A percentile compares a stretch with the other conserved stretches of the same genome.
These are phyloP conservation scores for Schwanniomyces pseudopolymorphus DNA, from an alignment of 805 yeast genomes.

Conservation along the genomic window DNA sequence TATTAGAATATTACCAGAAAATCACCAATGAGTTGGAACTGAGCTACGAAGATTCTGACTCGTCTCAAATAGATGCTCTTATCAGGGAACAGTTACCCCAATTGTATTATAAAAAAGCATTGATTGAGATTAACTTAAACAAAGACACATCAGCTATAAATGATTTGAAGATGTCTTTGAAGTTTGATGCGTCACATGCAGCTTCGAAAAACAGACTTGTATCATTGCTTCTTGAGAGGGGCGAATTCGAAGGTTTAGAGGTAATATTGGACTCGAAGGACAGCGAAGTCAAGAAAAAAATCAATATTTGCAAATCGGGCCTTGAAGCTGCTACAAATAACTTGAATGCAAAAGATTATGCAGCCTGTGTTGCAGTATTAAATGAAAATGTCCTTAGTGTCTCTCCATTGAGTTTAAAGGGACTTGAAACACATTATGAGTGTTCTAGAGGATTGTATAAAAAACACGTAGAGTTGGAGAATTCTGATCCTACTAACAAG, in stretches of 20 bases:
- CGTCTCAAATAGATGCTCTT: not conserved
- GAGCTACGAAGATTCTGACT: not conserved
- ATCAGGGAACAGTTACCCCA: slow-evolving; percentile 32
- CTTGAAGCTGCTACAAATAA: slow-evolving; percentile 9
- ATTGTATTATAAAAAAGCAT: slow-evolving; percentile 58
- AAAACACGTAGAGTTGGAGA: slow-evolving; percentile 2
- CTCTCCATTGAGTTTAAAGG: slow-evolving; percentile 44
- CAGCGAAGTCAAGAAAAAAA: slow-evolving; percentile 11
- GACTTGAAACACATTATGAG: slow-evolving; percentile 31
- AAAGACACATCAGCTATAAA: slow-evolving; percentile 52
- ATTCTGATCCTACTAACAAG: slow-evolving; percentile 9
- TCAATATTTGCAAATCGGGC: slow-evolving; percentile 17
- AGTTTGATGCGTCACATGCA: slow-evolving; percentile 36
- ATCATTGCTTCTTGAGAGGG: slow-evolving; percentile 53
- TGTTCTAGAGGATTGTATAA: slow-evolving; percentile 18
- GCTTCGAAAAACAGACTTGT: slow-evolving; percentile 52
- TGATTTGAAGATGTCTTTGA: slow-evolving; percentile 50
- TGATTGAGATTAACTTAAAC: slow-evolving; percentile 57
- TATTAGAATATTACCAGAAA: slow-evolving; percentile 23
- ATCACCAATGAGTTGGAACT: slow-evolving; percentile 15
- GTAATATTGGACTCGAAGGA: slow-evolving; percentile 11
- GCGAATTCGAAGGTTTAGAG: slow-evolving; percentile 40
- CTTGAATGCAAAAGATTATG: slow-evolving; percentile 8
- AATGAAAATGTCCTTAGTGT: slow-evolving; percentile 24
- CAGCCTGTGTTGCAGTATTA: slow-evolving; percentile 24